Base-by-base conservation (phyloP, 495 filamentous ascomycete species). In the Tirmania nivea region DNA sequence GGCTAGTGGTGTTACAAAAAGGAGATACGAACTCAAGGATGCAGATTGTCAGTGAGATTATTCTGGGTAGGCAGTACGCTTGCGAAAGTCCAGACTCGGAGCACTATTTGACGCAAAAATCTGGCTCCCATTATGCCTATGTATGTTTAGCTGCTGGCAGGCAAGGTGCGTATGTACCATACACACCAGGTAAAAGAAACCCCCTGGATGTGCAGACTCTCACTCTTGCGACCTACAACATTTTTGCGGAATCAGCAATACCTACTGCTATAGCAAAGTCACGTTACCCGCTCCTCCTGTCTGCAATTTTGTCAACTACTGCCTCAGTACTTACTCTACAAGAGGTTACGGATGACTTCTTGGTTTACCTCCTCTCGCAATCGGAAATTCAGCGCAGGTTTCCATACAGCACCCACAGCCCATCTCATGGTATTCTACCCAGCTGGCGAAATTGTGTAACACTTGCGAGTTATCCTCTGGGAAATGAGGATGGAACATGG, bases 301-400 rank as follows among this genome's bases (percentile, higher is more conserved):
- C 66, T 17, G 54, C 61, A 0, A 59, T 65, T 37, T 55, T 55
- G 21, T 59, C 35, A 17, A 52, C 14, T 69, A 69, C 55, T 61
- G 76, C 45, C 56, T 77, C 48, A 58, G 61, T 76, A 14, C 55
- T 79, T n/a, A 65, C 75, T 17, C 65, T 80, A 8, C 69, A 79
- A 61, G 75, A 78, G 62, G 73, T 79, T 20, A 75, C 76, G 0
- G 73, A 79, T 54, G 66, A 69, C 25, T 77, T 78, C 53, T 68
- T 80, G 8, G 67, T 67, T 9, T 67, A 66, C 50, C 62, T 79
- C 14, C 71, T 78, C 12, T 55, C 53, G 17, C 55, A 74, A 36
- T 52, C 63, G 11, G 52, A 50, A n/a, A 65, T 79, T n/a, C 69
- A 67, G 34, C 52, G 63, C n/a, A 51, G 50, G 0, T 79, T 73